Conservation (phyloP, 164 flowering plant species). For the Vitis riparia region DNA sequence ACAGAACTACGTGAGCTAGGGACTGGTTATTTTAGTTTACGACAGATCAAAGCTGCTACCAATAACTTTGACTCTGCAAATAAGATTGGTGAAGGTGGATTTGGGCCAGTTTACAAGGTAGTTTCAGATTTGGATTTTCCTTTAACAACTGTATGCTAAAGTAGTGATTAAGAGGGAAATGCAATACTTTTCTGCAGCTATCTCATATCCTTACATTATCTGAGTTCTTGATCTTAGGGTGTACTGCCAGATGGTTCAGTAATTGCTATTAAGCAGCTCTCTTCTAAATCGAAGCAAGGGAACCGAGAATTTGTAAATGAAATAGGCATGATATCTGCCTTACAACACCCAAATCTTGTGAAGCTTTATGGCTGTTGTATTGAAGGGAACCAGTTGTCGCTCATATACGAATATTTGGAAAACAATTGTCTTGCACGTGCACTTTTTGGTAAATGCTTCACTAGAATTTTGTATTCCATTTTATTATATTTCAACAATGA, state of each 20-base stretch:
- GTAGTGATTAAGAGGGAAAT: too few species aligned
- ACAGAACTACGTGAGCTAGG: constrained; percentile 63
- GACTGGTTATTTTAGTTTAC: constrained; percentile 61
- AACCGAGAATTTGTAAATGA: constrained; percentile 74
- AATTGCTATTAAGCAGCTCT: constrained; percentile 75
- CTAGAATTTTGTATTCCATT: not conserved
- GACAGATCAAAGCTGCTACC: constrained; percentile 78
- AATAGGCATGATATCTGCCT: constrained; percentile 70
- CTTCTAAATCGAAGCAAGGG: constrained; percentile 74
- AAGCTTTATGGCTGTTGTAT: constrained; percentile 69
- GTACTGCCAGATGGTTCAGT: constrained; percentile 48
- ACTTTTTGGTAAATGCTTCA: constrained; percentile 39
- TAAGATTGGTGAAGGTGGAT: constrained; percentile 90
- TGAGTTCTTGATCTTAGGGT: constrained; percentile 33
- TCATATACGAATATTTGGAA: constrained; percentile 69
- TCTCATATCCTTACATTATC: not conserved
- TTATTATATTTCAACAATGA: too few species aligned
- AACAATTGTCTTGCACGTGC: constrained; percentile 70
- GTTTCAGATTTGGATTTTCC: constrained; percentile 11
- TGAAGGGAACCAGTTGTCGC: constrained; percentile 59
- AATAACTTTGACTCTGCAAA: constrained; percentile 65
- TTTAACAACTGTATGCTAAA: not conserved
- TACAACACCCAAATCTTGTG: constrained; percentile 75
- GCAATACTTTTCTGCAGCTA: too few species aligned
- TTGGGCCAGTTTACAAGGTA: too few species aligned